Evolutionary conservation across 75 land plant species (phyloP).

Genomic region (Sequoia sempervirens): DNA sequence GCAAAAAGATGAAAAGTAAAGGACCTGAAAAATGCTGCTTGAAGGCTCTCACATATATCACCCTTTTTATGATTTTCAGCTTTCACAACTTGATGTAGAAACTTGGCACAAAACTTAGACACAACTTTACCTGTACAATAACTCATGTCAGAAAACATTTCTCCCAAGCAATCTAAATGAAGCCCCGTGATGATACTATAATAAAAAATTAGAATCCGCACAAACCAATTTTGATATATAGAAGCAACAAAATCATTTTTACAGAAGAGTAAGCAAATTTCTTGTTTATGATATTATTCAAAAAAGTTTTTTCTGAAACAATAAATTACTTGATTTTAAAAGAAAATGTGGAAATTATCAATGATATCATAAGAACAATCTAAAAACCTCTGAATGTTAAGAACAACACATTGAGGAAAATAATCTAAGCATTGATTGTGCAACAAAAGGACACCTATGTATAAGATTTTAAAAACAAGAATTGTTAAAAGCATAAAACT

Average conservation of each 20-base stretch:
- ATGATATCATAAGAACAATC: not conserved
- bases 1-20: slow-evolving; percentile 3
- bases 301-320: not conserved
- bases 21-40: slow-evolving; percentile 32
- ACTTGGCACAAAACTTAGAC: slow-evolving; percentile 41
- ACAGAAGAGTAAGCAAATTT: not conserved
- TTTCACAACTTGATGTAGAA: slow-evolving; percentile 32
- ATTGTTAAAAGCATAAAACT: not conserved
- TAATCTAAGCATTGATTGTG: not conserved
- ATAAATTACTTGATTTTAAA: not conserved
- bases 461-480: not conserved
- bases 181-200: not conserved
- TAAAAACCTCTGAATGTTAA: not conserved
- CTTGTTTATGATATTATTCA: not conserved
- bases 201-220: not conserved
- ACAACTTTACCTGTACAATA: slow-evolving; percentile 31
- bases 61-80: slow-evolving; percentile 27
- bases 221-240: not conserved
- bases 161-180: not conserved
- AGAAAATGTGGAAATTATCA: not conserved
- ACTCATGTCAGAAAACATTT: not conserved
- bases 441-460: not conserved
- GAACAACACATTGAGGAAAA: not conserved
- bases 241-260: not conserved
- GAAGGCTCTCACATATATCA: slow-evolving; percentile 24